Evolutionary conservation across 2,329 filamentous ascomycete genomes (phyloP), one percentile per base, ranked within the genome.

Genomic region (Monosporascus sp.): DNA sequence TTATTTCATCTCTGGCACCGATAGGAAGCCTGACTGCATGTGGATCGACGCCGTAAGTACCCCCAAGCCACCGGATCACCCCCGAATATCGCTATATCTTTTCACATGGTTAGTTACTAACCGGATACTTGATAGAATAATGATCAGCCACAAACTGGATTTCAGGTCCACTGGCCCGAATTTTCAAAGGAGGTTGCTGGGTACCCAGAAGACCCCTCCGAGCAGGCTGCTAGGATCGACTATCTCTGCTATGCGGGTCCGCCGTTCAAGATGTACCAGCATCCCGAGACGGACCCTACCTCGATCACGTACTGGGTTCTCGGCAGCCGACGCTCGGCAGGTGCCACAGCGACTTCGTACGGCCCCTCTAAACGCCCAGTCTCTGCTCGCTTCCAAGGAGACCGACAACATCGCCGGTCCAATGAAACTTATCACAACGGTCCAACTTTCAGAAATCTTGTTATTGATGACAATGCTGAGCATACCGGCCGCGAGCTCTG

Each of bases 131-230:
- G 3, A 26, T 45, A 45, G 43, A 57, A 66, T 47, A 54, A 58
- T 44, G 57, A 64, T 51, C 46, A 58, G 41, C 59, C 60, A n/a
- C 58, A 65, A 37, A 66, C 61, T 2, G 65, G 62, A 3, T 68
- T 69, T 49, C 66, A 69, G 44, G 49, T 67, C 5, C 65, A 67
- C 59, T 69, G 62, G 60, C 64, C 64, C 22, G 61, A 66, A 43
- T 68, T 66, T 52, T 56, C 51, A 2, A 51, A 46, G 24, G 47
- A 45, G 8, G 34, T 52, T 2, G 53, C 52, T 50, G 34, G 45
- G 17, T 19, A 55, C 8, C 56, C 58, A 1, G 22, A 49, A 1
- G 52, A 56, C 46, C 49, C 56, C 6, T 36, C 17, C 17, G 57
- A 51, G 8, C 20, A 58, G n/a, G 34, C 45, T 6, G 49, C 47